A percentile compares a stretch with the other conserved stretches of the same genome.
These are phyloP conservation scores for Viridothelium virens DNA, from an alignment of 495 filamentous ascomycete genomes.

Conservation along the genomic window DNA sequence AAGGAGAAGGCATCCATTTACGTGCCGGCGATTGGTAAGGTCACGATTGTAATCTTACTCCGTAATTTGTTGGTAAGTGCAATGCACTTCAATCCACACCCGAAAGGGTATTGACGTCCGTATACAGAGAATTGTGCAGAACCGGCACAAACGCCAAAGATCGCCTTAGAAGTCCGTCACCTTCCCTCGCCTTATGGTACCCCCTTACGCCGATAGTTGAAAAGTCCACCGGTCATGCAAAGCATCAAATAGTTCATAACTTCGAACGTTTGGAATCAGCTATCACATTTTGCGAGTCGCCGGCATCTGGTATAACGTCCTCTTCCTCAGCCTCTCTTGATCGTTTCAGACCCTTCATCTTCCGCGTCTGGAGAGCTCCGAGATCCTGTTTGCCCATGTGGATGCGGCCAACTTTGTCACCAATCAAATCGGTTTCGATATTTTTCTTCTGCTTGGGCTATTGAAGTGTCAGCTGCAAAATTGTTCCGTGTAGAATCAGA, in stretches of 20 bases:
- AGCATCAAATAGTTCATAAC: not conserved
- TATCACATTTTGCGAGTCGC: not conserved
- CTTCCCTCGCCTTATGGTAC: not conserved
- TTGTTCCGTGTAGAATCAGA: not conserved
- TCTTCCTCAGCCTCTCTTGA: constrained; percentile 51
- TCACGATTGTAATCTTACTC: constrained; percentile 86
- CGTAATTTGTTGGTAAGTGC: constrained; percentile 74
- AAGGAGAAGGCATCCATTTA: constrained; percentile 96
- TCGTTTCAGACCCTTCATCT: constrained; percentile 98
- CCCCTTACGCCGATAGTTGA: not conserved
- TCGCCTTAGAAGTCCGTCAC: constrained; percentile 3
- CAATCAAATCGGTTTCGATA: constrained; percentile 77
- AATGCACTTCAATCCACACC: not conserved
- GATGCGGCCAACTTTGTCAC: constrained; percentile 91
- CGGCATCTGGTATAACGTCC: constrained; percentile 12
- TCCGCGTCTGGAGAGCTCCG: constrained; percentile 78
- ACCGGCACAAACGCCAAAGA: constrained; percentile 29
- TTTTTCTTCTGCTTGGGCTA: constrained; percentile 81
- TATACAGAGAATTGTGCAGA: constrained; percentile 45
- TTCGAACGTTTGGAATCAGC: not conserved
- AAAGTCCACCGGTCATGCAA: not conserved
- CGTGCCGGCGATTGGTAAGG: constrained; percentile 92
- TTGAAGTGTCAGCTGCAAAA: not conserved
- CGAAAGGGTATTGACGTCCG: not conserved
- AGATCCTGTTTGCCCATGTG: constrained; percentile 91